A percentile compares a stretch with the other conserved stretches of the same genome.
Evolutionary conservation across 148 eudicot genomes (phyloP).

Genomic region (Nepenthes gracilis): DNA sequence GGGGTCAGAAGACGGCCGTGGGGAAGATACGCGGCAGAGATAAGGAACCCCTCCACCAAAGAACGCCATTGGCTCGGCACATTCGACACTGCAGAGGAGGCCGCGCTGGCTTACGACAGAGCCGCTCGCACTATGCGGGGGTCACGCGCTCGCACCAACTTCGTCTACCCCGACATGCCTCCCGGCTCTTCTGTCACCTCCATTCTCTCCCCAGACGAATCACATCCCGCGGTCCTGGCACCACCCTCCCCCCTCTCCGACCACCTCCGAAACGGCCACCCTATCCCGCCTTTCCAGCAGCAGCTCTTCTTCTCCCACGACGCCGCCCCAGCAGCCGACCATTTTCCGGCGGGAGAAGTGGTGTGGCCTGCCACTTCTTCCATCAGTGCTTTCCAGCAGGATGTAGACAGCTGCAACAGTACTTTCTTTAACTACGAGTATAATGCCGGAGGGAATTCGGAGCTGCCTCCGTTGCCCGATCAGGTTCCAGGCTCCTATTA

Average conservation of each 20-base stretch:
- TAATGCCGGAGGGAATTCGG: slow-evolving; percentile 9
- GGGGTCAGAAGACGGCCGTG: slow-evolving; percentile 48
- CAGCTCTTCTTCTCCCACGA: background rate
- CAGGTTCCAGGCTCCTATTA: slow-evolving; percentile 6
- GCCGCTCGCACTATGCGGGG: slow-evolving; percentile 53
- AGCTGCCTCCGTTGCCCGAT: slow-evolving; percentile 27
- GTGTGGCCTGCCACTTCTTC: too few species aligned
- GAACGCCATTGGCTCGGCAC: slow-evolving; percentile 58
- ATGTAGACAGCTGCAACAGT: background rate
- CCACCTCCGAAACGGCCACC: background rate
- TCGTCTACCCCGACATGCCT: slow-evolving; percentile 40
- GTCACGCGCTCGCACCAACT: slow-evolving; percentile 40
- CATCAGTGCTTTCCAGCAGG: background rate
- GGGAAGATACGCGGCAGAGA: slow-evolving; percentile 58
- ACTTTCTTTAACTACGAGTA: background rate
- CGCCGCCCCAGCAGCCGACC: too few species aligned
- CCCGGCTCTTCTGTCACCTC: slow-evolving; percentile 38
- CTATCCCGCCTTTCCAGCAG: slow-evolving; percentile 7
- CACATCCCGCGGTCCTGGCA: background rate
- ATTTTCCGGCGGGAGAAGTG: too few species aligned
- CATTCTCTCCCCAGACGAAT: slow-evolving; percentile 26
- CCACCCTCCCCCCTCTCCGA: background rate
- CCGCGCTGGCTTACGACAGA: slow-evolving; percentile 45
- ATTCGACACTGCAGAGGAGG: slow-evolving; percentile 49
- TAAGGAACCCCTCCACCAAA: slow-evolving; percentile 44